Percentiles rank a stretch among this genome's conserved stretches.
phyloP scores from a whole-genome alignment of 2,329 filamentous ascomycete genomes.

The Malbranchea cinnamomea region DNA sequence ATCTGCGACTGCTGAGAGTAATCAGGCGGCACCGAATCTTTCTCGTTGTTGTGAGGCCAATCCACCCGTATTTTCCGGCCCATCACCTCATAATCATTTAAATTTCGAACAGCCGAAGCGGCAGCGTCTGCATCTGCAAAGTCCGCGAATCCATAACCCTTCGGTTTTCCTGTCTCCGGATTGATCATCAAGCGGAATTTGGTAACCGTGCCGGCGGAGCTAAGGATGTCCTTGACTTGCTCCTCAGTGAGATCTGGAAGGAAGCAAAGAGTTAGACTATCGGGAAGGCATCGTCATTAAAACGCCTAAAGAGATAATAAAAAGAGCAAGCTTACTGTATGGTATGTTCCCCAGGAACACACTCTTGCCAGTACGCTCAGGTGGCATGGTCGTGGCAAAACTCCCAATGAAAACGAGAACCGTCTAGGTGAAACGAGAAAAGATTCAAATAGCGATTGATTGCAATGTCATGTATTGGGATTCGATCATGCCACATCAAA shows the following conservation, averaged over 20 bases:
- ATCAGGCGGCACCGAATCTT: slow-evolving; percentile 44
- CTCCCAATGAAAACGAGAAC: too few relatives aligned
- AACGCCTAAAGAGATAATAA: slow-evolving; percentile 49
- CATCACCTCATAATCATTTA: slow-evolving; percentile 93
- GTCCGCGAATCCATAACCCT: slow-evolving; percentile 93
- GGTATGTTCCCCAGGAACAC: slow-evolving; percentile 45
- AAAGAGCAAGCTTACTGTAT: slow-evolving; percentile 55
- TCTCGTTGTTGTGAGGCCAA: slow-evolving; percentile 83
- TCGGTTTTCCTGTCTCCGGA: slow-evolving; percentile 83
- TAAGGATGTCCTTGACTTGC: slow-evolving; percentile 88
- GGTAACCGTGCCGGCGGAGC: slow-evolving; percentile 73
- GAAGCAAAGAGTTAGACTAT: not conserved
- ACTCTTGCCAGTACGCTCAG: slow-evolving; percentile 30
- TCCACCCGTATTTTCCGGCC: slow-evolving; percentile 87
- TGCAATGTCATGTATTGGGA: too few relatives aligned
- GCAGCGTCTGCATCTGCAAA: slow-evolving; percentile 87
- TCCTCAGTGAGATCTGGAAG: slow-evolving; percentile 80
- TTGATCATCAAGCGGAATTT: slow-evolving; percentile 92
- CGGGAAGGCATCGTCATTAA: slow-evolving; percentile 43
- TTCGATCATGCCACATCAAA: too few relatives aligned
- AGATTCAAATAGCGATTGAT: too few relatives aligned
- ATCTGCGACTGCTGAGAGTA: slow-evolving; percentile 28
- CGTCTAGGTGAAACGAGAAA: too few relatives aligned
- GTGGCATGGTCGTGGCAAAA: too few relatives aligned
- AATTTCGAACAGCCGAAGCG: slow-evolving; percentile 82